Evolutionary conservation across 441 rosid species (phyloP).

Genomic region (Cnidoscolus chayamansa): DNA sequence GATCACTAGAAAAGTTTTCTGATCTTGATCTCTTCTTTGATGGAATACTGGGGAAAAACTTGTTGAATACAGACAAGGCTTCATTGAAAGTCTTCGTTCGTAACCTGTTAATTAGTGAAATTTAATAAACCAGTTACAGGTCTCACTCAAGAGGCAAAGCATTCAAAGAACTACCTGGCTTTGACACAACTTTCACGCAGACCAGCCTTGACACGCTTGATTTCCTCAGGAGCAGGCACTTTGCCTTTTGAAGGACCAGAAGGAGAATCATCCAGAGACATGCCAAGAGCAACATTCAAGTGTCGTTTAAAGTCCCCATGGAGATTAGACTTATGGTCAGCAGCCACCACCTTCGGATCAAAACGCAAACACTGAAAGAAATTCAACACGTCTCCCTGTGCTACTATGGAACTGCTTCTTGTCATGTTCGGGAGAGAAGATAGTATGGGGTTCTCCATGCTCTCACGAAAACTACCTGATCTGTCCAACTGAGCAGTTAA

Average conservation of each 20-base stretch:
- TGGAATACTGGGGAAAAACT: conserved; percentile 71
- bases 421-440: conserved; percentile 68
- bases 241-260: conserved; percentile 59
- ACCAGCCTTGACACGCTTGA: conserved; percentile 65
- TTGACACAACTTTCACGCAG: conserved; percentile 63
- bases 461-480: conserved; percentile 85
- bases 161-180: conserved; percentile 70
- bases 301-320: conserved; percentile 74
- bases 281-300: conserved; percentile 69
- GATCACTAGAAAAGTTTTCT: conserved; percentile 64
- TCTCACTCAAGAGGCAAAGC: conserved; percentile 17
- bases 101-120: conserved; percentile 59
- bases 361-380: conserved; percentile 72
- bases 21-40: conserved; percentile 87
- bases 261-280: conserved; percentile 71
- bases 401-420: conserved; percentile 56
- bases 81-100: conserved; percentile 74
- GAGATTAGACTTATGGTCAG: conserved; percentile 73
- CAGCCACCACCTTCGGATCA: conserved; percentile 72
- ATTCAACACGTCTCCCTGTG: conserved; percentile 67
- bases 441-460: conserved; percentile 62
- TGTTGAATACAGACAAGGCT: conserved; percentile 76
- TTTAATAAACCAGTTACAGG: conserved; percentile 33
- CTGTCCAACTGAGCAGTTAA: conserved; percentile 72
- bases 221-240: conserved; percentile 70